Base-by-base conservation (phyloP, 2,329 filamentous ascomycete species). In the Colletotrichum plurivorum region DNA sequence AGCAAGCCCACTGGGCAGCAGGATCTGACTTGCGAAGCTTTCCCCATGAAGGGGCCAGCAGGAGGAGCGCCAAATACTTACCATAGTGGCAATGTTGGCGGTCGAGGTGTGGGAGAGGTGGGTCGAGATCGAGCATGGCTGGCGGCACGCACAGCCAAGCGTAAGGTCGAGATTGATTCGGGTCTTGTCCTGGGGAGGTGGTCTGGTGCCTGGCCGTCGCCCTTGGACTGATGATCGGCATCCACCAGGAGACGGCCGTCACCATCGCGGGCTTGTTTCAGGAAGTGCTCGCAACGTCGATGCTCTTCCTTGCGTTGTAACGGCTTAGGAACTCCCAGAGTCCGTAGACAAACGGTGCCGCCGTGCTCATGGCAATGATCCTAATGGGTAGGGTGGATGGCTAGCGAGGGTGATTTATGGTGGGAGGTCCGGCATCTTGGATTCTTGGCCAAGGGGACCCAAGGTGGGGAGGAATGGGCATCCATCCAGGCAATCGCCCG, bases 191-290 rank as follows among this genome's bases (percentile, higher is more conserved):
- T 56, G 18, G 15, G 25, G 25, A 9, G 52, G 27, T 54, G 52
- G 13, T 39, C 25, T 59, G 45, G 43, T 59, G 0, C 25, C 27
- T 46, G 12, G 20, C 20, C 20, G 53, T 31, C 16, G 53, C 22
- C 16, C 56, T 62, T 43, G 49, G 57, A 48, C 41, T n/a, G 63
- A 66, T n/a, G 63, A 66, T 66, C 63, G 51, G 56, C 63, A 62
- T 39, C 13, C 63, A 27, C 48, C 31, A 54, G 63, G 39, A 49
- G 48, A 66, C 3, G 49, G 16, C 49, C 20, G 48, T 66, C 39
- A 22, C 49, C 15, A 36, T 41, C 27, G 27, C 55, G 56, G 31
- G 20, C 20, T 49, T 60, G 56, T 66, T 66, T 66, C 63, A 66
- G 27, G 36, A 48, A 43, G 39, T 49, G 57, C 27, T 55, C 63